Evolutionary conservation across 257 asterid species (phyloP), one percentile per base, ranked within the genome.

Genomic region (Ocimum tenuiflorum): DNA sequence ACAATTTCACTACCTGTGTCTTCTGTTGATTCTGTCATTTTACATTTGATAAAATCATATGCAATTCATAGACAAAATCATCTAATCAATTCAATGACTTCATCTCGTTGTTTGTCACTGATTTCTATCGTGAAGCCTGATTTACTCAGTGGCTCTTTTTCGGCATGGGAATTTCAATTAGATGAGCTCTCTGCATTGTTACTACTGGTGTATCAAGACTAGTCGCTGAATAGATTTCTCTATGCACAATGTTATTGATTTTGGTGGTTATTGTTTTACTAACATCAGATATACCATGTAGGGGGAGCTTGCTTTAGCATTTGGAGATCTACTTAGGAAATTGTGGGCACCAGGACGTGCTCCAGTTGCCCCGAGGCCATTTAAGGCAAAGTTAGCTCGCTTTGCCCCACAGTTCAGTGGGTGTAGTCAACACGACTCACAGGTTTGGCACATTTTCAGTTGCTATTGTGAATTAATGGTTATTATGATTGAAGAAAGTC

Each of bases 351-450:
- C 99, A 27, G 95, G 97, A 52, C 83, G 97, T 58, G 84, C 87
- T 53, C 95, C 99, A 51, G 85, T 94, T 73, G 89, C 96, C 62
- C 99, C 99, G 43, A 83, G 95, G 74, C 88, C 91, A 36, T 94
- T 94, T 77, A 94, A 90, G 79, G 71, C 88, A 58, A 94, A 94
- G 83, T 90, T 94, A 66, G 86, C 87, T 70, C 99, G 99, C 71
- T 94, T 94, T 61, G 97, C 99, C 45, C 99, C 99, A n/a, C 97
- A 90, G 68, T 94, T 94, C 77, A 90, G 95, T 82, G 99, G 99
- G 72, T 86, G 94, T 79, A 85, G 89, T 78, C 99, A 94, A 74
- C 99, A 94, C 72, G 99, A 94, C 74, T 94, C 99, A 72, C 99
- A 94, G 97, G 99, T 91, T 73, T 29, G 71, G 13, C 13, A 9